These are phyloP conservation scores for Vigna unguiculata DNA, from an alignment of 306 rosid species.

Conservation along the genomic window DNA sequence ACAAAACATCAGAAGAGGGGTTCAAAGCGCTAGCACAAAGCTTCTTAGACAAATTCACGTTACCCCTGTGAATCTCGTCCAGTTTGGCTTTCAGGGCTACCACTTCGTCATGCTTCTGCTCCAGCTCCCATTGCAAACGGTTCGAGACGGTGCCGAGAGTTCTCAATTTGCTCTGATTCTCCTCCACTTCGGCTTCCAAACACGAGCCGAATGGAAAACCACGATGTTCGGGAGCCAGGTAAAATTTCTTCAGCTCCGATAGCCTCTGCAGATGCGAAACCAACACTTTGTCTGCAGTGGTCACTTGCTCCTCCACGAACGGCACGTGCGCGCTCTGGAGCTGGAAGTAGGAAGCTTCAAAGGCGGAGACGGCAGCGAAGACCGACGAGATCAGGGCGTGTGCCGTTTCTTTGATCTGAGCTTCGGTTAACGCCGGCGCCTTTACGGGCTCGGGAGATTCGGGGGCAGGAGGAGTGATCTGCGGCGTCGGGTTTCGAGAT, in stretches of 20 bases:
- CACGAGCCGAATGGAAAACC: constrained; percentile 69
- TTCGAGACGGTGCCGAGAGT: constrained; percentile 85
- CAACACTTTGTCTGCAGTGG: constrained; percentile 73
- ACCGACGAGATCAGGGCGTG: constrained; percentile 75
- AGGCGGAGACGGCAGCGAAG: constrained; percentile 80
- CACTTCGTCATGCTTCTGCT: constrained; percentile 82
- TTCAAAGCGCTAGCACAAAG: constrained; percentile 57
- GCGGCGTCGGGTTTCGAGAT: constrained; percentile 25
- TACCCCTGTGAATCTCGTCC: constrained; percentile 70
- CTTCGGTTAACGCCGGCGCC: constrained; percentile 24
- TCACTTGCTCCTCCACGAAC: constrained; percentile 70
- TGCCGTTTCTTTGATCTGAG: constrained; percentile 51
- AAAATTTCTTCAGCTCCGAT: constrained; percentile 75
- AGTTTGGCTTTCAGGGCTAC: constrained; percentile 57
- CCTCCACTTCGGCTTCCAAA: constrained; percentile 87
- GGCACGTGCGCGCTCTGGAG: constrained; percentile 93
- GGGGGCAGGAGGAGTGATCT: neutral
- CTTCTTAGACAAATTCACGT: constrained; percentile 63
- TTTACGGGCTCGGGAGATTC: constrained; percentile 6
- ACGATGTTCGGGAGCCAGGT: constrained; percentile 42
- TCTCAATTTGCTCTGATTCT: constrained; percentile 93
- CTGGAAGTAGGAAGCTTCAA: constrained; percentile 91
- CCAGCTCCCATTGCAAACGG: constrained; percentile 80
- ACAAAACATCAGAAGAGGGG: constrained; percentile 69
- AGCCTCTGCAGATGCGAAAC: constrained; percentile 88